These are phyloP conservation scores for Pestalotiopsis sp. DNA, from an alignment of 2,329 filamentous ascomycete genomes.

Conservation along the genomic window DNA sequence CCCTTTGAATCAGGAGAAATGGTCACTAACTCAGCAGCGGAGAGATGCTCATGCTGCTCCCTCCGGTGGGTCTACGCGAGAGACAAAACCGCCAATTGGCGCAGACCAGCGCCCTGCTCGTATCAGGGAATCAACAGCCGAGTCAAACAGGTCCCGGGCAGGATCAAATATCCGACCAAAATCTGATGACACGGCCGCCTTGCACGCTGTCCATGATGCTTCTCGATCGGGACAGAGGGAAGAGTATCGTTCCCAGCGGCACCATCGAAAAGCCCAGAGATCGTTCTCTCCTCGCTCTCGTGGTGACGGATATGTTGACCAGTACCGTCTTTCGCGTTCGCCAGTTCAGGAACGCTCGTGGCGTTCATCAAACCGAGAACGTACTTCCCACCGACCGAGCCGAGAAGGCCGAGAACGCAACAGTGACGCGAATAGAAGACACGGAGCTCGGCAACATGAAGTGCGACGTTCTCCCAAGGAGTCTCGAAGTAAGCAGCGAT, in stretches of 20 bases:
- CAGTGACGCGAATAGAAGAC: neutral
- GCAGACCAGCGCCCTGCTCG: neutral
- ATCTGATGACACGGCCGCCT: no score
- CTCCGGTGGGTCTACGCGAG: neutral
- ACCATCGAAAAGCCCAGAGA: neutral
- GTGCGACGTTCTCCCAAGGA: neutral
- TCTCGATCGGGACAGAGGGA: neutral
- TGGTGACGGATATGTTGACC: neutral
- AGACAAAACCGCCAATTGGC: neutral
- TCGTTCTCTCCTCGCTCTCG: neutral
- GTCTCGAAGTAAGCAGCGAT: neutral
- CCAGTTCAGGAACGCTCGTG: neutral
- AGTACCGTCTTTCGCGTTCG: neutral
- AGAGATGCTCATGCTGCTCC: constrained; percentile 16
- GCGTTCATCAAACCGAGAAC: neutral
- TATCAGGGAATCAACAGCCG: neutral
- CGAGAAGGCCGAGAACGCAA: neutral
- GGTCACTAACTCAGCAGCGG: constrained; percentile 37
- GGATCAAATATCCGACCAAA: no score
- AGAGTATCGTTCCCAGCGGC: neutral
- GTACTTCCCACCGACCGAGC: neutral
- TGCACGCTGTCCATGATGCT: no score
- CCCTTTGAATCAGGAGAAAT: constrained; percentile 33
- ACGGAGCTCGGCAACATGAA: neutral
- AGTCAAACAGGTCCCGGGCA: no score